A percentile compares a stretch with the other conserved stretches of the same genome.
These are phyloP conservation scores for Pittosporum tobira DNA, from an alignment of 129 eudicot genomes.

Conservation along the genomic window DNA sequence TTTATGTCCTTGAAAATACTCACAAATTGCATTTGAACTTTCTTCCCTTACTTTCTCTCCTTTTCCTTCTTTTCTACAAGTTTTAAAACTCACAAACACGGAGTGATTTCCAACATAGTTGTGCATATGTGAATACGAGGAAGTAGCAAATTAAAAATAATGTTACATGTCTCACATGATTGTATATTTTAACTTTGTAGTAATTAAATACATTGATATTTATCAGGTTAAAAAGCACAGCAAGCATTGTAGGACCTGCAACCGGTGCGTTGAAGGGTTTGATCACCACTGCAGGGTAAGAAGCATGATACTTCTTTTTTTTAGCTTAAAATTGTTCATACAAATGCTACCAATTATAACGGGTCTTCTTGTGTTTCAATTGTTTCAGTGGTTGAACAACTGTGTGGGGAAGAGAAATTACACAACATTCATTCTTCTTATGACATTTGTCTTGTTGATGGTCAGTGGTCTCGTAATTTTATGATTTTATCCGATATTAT, in stretches of 20 bases:
- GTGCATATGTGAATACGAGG: neutral
- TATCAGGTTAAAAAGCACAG: conserved; percentile 69
- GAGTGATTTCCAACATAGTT: neutral
- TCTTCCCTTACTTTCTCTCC: too few species aligned
- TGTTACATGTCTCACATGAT: neutral
- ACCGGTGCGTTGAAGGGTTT: conserved; percentile 93
- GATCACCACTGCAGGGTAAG: conserved; percentile 97
- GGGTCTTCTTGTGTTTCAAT: conserved; percentile 1
- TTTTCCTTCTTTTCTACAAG: too few species aligned
- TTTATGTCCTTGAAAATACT: too few species aligned
- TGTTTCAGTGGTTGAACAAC: conserved; percentile 86
- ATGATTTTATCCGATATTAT: neutral
- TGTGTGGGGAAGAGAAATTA: conserved; percentile 88
- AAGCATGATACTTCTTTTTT: neutral
- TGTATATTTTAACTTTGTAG: neutral
- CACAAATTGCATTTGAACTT: too few species aligned
- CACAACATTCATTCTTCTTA: conserved; percentile 69
- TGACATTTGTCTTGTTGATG: conserved; percentile 64
- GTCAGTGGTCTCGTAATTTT: conserved; percentile 25
- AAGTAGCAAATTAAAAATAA: neutral
- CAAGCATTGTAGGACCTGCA: conserved; percentile 95
- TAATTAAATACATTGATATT: neutral
- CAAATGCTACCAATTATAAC: neutral
- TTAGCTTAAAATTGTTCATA: neutral
- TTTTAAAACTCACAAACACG: too few species aligned